Evolutionary conservation across 2,329 filamentous ascomycete species (phyloP).

Genomic region (Diaporthe vaccinii): DNA sequence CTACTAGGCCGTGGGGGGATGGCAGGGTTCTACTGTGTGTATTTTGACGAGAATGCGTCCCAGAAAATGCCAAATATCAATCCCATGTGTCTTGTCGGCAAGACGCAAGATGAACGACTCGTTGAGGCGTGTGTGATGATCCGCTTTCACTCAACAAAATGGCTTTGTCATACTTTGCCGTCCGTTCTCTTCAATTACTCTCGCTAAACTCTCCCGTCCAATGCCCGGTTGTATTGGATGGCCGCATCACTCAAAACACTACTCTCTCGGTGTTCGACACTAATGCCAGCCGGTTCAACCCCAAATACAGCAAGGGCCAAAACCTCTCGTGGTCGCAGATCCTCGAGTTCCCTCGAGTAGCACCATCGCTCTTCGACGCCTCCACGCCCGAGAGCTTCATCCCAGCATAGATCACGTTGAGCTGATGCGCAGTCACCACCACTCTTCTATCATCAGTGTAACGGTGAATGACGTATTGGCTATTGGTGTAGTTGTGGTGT

Average conservation of each 20-base stretch:
- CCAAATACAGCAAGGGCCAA: constrained; percentile 8
- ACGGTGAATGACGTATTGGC: neutral
- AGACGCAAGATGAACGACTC: no score
- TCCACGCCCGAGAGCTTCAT: neutral
- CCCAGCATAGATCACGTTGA: neutral
- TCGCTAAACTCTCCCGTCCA: neutral
- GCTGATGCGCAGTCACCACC: neutral
- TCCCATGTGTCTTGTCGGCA: no score
- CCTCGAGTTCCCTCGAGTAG: neutral
- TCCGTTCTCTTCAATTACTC: constrained; percentile 9
- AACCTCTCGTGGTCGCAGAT: constrained; percentile 5
- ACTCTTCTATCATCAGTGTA: neutral
- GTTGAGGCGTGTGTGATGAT: no score
- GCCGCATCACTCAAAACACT: neutral
- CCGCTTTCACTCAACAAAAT: neutral
- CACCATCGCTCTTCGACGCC: neutral
- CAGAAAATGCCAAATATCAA: no score
- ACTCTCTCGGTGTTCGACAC: constrained; percentile 11
- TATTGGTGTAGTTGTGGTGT: neutral
- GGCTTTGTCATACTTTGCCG: constrained; percentile 26
- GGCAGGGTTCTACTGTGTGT: neutral
- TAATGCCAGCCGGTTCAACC: neutral
- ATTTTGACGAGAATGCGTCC: no score
- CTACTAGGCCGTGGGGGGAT: neutral
- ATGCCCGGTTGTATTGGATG: constrained; percentile 3